Base-by-base conservation (phyloP, 495 filamentous ascomycete species). In the Chaetomidium leptoderma region DNA sequence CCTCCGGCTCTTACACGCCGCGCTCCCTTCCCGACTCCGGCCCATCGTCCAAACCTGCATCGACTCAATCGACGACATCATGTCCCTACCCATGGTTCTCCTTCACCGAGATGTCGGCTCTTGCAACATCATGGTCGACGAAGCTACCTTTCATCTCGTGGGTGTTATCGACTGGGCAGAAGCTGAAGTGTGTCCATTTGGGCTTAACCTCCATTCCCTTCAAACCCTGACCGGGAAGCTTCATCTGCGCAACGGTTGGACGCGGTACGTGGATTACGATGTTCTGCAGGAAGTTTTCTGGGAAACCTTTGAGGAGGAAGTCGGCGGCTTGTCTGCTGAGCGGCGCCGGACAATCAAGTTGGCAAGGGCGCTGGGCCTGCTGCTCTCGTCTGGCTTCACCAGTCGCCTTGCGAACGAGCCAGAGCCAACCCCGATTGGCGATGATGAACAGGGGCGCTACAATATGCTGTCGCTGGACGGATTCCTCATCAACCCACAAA, bases 81-180 rank as follows among this genome's bases (percentile, higher is more conserved):
- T 73, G 44, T 71, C 69, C 19, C 66, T 76, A 4, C 73, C 72
- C n/a, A 73, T 71, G 64, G 73, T 73, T 7, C 65, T 76, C 16
- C 65, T 76, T 7, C 71, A 74, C 51, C 55, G 53, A 35, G 74
- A 72, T 49, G 72, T 76, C 57, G 69, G 70, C 26, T 40, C 55
- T 24, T 69, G 58, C 59, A 76, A 76, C 55, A 69, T 76, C 53
- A 70, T 74, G 33, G 72, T 75, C 1, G 62, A 76, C 35, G 62
- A 70, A 37, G 55, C 6, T 11, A 59, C 68, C 36, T 74, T 61
- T 50, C 66, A 70, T 61, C 55, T 76, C 10, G 64, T 67, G 32
- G 73, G 72, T n/a, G 73, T 76, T 16, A 63, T 76, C 33, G 71
- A 75, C 61, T 76, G 69, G 73, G 71, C 72, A 2, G 69, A 76